phyloP scores from a whole-genome alignment of 805 yeast species.

The Candida dajiaensis region DNA sequence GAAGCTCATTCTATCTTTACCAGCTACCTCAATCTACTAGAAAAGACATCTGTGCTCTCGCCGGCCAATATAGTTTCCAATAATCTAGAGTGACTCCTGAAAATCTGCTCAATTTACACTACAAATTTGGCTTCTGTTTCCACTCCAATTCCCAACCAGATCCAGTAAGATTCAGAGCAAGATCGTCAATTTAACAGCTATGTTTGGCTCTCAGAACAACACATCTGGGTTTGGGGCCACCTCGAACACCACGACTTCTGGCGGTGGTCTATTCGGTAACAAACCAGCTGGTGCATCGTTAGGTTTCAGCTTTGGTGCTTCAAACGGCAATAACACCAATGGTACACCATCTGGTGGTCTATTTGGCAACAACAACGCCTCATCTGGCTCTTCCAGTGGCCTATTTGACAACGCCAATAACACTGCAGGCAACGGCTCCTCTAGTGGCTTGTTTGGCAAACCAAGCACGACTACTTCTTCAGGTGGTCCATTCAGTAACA shows the following conservation, averaged over 20 bases:
- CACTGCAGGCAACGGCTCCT: slow-evolving; percentile 7
- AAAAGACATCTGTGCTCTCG: neutral
- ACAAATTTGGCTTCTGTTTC: neutral
- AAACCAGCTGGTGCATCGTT: slow-evolving; percentile 4
- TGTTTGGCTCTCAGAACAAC: slow-evolving; percentile 14
- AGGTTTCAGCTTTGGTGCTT: slow-evolving; percentile 3
- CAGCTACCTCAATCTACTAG: neutral
- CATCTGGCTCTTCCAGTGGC: slow-evolving; percentile 1
- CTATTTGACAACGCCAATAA: slow-evolving; percentile 4
- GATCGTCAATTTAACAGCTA: neutral
- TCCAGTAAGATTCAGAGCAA: neutral
- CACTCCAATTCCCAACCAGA: neutral
- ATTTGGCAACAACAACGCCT: slow-evolving; percentile 9
- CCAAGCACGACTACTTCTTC: slow-evolving; percentile 6
- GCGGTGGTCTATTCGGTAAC: slow-evolving; percentile 8
- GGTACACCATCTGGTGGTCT: slow-evolving; percentile 6
- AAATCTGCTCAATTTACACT: neutral
- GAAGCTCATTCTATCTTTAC: neutral
- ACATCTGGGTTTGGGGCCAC: slow-evolving; percentile 13
- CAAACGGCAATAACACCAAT: slow-evolving; percentile 11
- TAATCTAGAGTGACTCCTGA: neutral
- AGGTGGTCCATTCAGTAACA: slow-evolving; percentile 20
- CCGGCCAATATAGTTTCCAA: neutral
- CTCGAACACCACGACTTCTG: neutral
- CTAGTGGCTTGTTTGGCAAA: slow-evolving; percentile 1